Percentiles rank a stretch among this genome's conserved stretches.
Evolutionary conservation across 1,284 basidiomycete species (phyloP).

Genomic region (Ceratorhiza oryzae-sativae): DNA sequence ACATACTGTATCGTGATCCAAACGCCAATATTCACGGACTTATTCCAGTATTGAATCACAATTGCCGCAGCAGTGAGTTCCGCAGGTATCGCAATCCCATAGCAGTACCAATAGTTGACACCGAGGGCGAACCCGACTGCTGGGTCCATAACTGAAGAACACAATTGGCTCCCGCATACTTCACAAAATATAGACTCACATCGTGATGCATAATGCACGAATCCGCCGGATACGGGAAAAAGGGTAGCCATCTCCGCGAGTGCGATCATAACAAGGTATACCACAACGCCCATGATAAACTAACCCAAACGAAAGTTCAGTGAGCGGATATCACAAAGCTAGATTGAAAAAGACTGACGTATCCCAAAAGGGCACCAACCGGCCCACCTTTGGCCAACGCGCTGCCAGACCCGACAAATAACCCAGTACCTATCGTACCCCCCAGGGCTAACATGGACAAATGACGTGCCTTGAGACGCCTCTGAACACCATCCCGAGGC

Average conservation of each 20-base stretch:
- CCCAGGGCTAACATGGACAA: conserved; percentile 40
- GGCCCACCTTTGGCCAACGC: conserved; percentile 57
- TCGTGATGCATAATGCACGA: conserved; percentile 45
- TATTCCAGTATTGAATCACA: conserved; percentile 48
- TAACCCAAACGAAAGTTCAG: no score
- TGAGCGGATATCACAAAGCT: not conserved
- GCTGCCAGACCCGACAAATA: conserved; percentile 56
- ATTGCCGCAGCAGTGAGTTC: conserved; percentile 39
- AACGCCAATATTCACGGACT: conserved; percentile 22
- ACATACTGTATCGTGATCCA: conserved; percentile 46
- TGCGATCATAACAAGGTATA: conserved; percentile 53
- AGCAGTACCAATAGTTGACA: conserved; percentile 50
- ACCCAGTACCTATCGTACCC: conserved; percentile 59
- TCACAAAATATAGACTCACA: conserved; percentile 9
- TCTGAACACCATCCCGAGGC: not conserved
- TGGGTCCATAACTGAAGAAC: conserved; percentile 11
- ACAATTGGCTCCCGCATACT: not conserved
- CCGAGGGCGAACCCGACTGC: conserved; percentile 55
- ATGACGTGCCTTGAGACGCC: conserved; percentile 19
- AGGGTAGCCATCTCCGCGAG: conserved; percentile 56
- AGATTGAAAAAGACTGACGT: conserved; percentile 49
- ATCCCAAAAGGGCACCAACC: conserved; percentile 53
- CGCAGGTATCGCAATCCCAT: conserved; percentile 1
- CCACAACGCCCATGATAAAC: conserved; percentile 47
- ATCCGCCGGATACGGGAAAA: conserved; percentile 55